Conservation (phyloP, 116 monocot species). For the Iris pallida region DNA sequence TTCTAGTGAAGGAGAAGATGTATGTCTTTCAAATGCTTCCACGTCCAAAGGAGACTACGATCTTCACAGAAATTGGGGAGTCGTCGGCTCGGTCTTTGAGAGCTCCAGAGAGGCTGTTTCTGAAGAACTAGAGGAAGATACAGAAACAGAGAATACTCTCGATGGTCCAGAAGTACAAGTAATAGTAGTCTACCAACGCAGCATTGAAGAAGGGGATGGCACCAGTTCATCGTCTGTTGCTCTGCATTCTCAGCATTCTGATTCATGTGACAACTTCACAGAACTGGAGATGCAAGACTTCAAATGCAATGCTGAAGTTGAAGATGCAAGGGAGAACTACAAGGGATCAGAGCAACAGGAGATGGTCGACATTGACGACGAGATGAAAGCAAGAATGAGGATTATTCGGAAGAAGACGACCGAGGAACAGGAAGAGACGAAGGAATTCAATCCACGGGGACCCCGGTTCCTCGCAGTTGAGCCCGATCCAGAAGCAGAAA, state of each 20-base stretch:
- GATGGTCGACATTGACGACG: too few relatives aligned
- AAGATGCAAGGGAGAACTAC: too few relatives aligned
- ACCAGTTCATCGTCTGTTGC: neutral
- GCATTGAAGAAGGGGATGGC: neutral
- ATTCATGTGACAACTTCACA: neutral
- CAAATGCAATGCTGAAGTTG: too few relatives aligned
- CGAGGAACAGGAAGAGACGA: slow-evolving; percentile 10
- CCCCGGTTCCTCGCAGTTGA: slow-evolving; percentile 54
- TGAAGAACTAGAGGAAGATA: neutral
- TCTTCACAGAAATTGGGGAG: too few relatives aligned
- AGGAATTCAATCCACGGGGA: slow-evolving; percentile 56
- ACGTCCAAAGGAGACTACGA: too few relatives aligned
- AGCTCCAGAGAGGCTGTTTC: neutral
- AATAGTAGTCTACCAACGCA: too few relatives aligned
- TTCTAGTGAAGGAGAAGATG: neutral
- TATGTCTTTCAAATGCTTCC: neutral
- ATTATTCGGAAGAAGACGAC: slow-evolving; percentile 19
- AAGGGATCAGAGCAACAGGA: too few relatives aligned
- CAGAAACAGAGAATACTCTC: neutral
- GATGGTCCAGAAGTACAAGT: neutral
- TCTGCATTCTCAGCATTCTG: neutral
- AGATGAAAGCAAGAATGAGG: slow-evolving; percentile 13
- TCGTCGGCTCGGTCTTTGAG: too few relatives aligned
- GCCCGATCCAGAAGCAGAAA: slow-evolving; percentile 65
- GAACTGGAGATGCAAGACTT: neutral